phyloP scores from a whole-genome alignment of 805 yeast genomes.

The Yamadazyma sp. region DNA sequence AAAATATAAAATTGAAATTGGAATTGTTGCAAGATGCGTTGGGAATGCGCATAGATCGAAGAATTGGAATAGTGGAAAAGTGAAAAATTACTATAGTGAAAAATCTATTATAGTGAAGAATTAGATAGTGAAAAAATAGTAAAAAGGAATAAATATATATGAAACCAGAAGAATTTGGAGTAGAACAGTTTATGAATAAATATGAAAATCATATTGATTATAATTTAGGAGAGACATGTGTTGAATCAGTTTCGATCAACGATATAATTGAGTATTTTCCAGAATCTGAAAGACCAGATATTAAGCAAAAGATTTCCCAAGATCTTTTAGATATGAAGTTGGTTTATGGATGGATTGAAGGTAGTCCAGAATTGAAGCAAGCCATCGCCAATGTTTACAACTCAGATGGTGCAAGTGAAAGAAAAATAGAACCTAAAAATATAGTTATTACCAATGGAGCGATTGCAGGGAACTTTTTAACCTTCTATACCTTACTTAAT shows the following conservation, averaged over 20 bases:
- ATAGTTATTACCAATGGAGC: conserved; percentile 53
- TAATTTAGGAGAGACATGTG: conserved; percentile 55
- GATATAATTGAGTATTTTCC: conserved; percentile 29
- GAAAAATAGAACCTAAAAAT: conserved; percentile 47
- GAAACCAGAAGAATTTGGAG: conserved; percentile 43
- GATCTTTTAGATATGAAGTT: conserved; percentile 24
- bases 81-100: no score
- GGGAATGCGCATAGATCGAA: no score
- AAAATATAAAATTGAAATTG: no score
- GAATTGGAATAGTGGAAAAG: no score
- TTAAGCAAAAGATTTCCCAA: conserved; percentile 15
- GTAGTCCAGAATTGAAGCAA: conserved; percentile 37
- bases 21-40: no score
- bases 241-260: conserved; percentile 39
- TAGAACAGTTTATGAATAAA: conserved; percentile 55
- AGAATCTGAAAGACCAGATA: conserved; percentile 1
- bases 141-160: no score
- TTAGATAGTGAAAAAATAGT: no score
- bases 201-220: conserved; percentile 38
- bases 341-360: conserved; percentile 46
- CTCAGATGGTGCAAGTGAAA: conserved; percentile 21
- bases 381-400: conserved; percentile 36
- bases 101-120: no score
- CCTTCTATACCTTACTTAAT: conserved; percentile 42
- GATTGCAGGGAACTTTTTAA: conserved; percentile 52